Evolutionary conservation across 2,329 filamentous ascomycete genomes (phyloP), one percentile per base, ranked within the genome.

Genomic region (Aspergillus aculeatus): DNA sequence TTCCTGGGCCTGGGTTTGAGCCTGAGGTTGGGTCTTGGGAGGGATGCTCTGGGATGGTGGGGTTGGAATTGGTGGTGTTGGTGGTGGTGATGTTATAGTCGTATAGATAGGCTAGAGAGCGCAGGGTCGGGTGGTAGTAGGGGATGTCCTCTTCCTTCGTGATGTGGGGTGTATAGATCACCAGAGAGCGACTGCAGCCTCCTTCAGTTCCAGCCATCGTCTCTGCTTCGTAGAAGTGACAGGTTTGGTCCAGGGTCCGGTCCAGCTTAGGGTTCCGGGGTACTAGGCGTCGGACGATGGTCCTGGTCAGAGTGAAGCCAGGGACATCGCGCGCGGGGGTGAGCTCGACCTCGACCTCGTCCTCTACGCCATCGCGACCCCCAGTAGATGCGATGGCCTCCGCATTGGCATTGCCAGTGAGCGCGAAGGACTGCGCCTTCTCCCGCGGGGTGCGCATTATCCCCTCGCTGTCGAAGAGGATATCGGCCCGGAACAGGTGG

Each of bases 121-220:
- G 83, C 23, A 96, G 88, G 55, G 84, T 82, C 23, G 94, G 94
- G 71, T 97, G 93, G 75, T 97, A 98, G 76, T 90, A 96, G 1
- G 94, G 94, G 62, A 95, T 83, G 2, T 89, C 83, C 14, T 84
- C 80, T 11, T 83, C 78, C 1, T 78, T 78, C 32, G 81, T 73
- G 9, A 86, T 81, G 74, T 96, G 92, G 7, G 94, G 92, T 5
- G 90, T 81, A 72, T 96, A 96, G 35, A 96, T 75, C 16, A 96
- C 85, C 55, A 94, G 76, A 32, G 68, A 62, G 2, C 66, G 65
- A 10, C 66, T 69, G 56, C 23, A 1, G 16, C 62, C 54, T 49
- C 50, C 21, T 12, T 61, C 54, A n/a, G 56, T 54, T 26, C 24
- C 26, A 10, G 44, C 4, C 0, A 23, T 19, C 16, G 12, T 54